Percentiles rank a stretch among this genome's conserved stretches.
Evolutionary conservation across 1,139 yeast genomes (phyloP).

Genomic region (Sugiyamaella paludigena): DNA sequence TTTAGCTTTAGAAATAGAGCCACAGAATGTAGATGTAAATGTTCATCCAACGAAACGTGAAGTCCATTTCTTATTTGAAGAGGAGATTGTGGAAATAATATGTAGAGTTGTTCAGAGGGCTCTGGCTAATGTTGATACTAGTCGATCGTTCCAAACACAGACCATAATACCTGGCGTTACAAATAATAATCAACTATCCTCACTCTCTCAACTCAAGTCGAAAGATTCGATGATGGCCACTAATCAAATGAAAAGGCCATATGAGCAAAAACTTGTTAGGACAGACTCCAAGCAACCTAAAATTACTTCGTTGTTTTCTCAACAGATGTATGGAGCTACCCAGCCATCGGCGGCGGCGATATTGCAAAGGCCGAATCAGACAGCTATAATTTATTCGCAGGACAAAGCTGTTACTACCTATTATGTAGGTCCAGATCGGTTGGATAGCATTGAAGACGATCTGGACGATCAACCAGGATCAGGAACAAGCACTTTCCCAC

Average conservation of each 20-base stretch:
- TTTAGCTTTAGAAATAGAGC: conserved; percentile 60
- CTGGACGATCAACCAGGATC: not conserved
- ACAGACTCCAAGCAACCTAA: conserved; percentile 71
- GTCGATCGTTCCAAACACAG: conserved; percentile 70
- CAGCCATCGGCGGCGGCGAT: not conserved
- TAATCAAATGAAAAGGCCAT: conserved; percentile 25
- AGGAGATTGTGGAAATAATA: conserved; percentile 71
- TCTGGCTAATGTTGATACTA: conserved; percentile 60
- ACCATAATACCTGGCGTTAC: conserved; percentile 42
- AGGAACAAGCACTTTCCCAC: not conserved
- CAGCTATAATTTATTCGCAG: not conserved
- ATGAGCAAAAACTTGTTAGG: conserved; percentile 45
- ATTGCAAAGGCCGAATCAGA: not conserved
- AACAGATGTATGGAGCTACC: not conserved
- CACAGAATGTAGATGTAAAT: conserved; percentile 81
- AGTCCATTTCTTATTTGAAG: conserved; percentile 81
- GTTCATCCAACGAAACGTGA: conserved; percentile 96
- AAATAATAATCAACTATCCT: not conserved
- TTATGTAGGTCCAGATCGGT: too few species aligned
- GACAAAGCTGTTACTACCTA: too few species aligned
- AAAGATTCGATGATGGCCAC: not conserved
- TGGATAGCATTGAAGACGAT: not conserved
- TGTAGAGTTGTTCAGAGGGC: conserved; percentile 49
- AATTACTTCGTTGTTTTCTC: conserved; percentile 45
- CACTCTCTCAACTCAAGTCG: not conserved